Percentiles rank a stretch among this genome's conserved stretches.
Evolutionary conservation across 2,329 filamentous ascomycete genomes (phyloP).

Genomic region (Tolypocladium tundrense): DNA sequence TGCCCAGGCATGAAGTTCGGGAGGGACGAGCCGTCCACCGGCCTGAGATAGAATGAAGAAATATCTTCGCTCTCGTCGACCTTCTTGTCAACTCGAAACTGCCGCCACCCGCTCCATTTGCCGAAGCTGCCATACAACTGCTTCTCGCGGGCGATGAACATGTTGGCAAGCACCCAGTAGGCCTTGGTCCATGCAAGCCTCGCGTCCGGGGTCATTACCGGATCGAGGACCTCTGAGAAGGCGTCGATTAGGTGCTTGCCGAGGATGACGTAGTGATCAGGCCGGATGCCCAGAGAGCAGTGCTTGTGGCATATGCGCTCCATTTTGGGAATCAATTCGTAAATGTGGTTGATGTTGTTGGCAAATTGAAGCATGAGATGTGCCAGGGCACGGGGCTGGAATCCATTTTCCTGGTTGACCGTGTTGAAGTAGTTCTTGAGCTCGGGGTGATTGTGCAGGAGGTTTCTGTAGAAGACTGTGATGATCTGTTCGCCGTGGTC

Average conservation of each 20-base stretch:
- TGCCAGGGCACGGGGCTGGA: conserved; percentile 23
- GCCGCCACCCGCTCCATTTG: conserved; percentile 57
- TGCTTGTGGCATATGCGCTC: conserved; percentile 62
- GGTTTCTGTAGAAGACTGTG: conserved; percentile 59
- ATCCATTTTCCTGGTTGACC: conserved; percentile 24
- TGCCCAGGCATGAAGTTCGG: conserved; percentile 60
- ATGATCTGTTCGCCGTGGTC: conserved; percentile 61
- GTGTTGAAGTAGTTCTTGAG: conserved; percentile 61
- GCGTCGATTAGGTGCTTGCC: conserved; percentile 58
- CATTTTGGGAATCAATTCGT: conserved; percentile 41
- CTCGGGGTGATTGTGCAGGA: conserved; percentile 54
- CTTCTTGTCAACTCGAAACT: conserved; percentile 56
- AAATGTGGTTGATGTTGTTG: conserved; percentile 55
- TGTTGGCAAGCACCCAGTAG: conserved; percentile 62
- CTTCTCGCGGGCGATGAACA: conserved; percentile 58
- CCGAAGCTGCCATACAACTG: conserved; percentile 51
- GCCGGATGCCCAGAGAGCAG: conserved; percentile 55
- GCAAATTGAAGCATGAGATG: conserved; percentile 57
- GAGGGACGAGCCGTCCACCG: conserved; percentile 49
- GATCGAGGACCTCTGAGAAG: conserved; percentile 56
- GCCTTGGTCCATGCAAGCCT: conserved; percentile 60
- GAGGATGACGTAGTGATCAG: conserved; percentile 62
- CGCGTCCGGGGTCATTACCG: conserved; percentile 51
- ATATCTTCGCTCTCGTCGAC: conserved; percentile 58
- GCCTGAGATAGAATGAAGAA: conserved; percentile 59